Evolutionary conservation across 2,329 filamentous ascomycete species (phyloP), one percentile per base, ranked within the genome.

Genomic region (Juglanconis sp.): DNA sequence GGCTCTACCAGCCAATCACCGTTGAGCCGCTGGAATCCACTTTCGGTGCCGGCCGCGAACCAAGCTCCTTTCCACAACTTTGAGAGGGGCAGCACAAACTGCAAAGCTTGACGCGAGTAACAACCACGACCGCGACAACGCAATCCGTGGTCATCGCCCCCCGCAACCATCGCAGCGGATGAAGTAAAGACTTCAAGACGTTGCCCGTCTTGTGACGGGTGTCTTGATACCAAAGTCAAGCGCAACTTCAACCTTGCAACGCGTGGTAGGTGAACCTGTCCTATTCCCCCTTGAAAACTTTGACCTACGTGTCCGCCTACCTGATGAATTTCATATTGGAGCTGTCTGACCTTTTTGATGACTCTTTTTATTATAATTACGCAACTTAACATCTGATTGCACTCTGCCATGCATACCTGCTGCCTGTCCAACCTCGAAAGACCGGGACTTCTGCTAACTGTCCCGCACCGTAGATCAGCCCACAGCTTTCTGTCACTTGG

Each of bases 241-340:
- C 44, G 24, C 42, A 47, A 49, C 34, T 35, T 35, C 42, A 42
- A 46, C 49, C 36, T 40, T 56, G 44, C 46, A 32, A 30, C 24
- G 30, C 15, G 46, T 44, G 47, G 57, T 57, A 47, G 30, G 61
- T 63, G 1, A 36, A 50, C 47, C 35, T 30, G 17, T 24, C 15
- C 38, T 17, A 11, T 36, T 6, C 24, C 48, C 10, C 8, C 24
- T 30, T 31, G 24, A n/a, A 47, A 36, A 48, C 3, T 31, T 48
- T 47, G 56, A 44, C 34, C 1, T 34, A 53, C n/a, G 35, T 31
- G 8, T 56, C 30, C 31, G 35, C 44, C 7, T 15, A 56, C 44
- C 47, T 84, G 85, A 87, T 87, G 84, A 87, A 71, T 71, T 71
- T 70, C 67, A 72, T 81, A 88, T 89, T 89, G 87, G 87, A 89